These are phyloP conservation scores for Pseudogymnoascus sp. DNA, from an alignment of 2,329 filamentous ascomycete genomes.

Conservation along the genomic window DNA sequence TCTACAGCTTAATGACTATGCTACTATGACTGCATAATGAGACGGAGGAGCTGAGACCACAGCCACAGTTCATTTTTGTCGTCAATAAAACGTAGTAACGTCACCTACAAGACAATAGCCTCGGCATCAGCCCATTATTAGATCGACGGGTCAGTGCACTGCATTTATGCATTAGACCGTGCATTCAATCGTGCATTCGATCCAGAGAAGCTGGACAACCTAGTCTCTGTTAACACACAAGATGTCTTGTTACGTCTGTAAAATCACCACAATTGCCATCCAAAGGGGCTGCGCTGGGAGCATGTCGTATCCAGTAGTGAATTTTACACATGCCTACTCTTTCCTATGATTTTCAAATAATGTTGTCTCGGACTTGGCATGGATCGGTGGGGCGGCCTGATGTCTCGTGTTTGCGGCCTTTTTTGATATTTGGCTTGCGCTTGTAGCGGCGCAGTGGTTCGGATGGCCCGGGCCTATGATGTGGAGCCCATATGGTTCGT, in stretches of 20 bases:
- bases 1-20: not conserved
- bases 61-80: not conserved
- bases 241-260: not conserved
- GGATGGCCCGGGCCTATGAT: not conserved
- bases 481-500: not conserved
- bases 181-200: not conserved
- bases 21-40: not conserved
- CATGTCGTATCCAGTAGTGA: not conserved
- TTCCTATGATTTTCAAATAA: not conserved
- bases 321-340: not conserved
- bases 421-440: not conserved
- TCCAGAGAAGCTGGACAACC: not conserved
- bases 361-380: not conserved
- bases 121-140: not conserved
- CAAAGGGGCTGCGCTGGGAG: not conserved
- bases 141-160: not conserved
- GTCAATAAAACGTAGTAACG: not conserved
- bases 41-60: not conserved
- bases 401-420: not conserved
- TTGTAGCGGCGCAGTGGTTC: not conserved
- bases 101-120: not conserved
- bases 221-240: not conserved
- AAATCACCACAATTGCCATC: not conserved
- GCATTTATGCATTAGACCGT: not conserved
- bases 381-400: not conserved